These are phyloP conservation scores for Excoecaria agallocha DNA, from an alignment of 345 rosid species.

Conservation along the genomic window DNA sequence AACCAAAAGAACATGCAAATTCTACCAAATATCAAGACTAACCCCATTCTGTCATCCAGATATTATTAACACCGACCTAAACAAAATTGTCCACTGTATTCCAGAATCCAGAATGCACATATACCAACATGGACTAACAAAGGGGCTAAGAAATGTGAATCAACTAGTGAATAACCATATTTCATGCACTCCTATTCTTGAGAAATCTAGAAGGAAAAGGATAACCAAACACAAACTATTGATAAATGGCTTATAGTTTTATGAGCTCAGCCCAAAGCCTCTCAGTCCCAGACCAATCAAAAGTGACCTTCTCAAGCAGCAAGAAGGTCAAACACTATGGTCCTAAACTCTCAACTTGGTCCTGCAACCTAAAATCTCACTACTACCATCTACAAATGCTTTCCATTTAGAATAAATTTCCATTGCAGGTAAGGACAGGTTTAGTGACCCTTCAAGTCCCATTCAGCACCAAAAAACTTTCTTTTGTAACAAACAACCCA, in stretches of 20 bases:
- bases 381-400: neutral
- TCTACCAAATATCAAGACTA: neutral
- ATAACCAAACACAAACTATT: neutral
- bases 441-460: neutral
- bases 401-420: neutral
- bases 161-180: neutral
- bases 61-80: neutral
- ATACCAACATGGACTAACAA: neutral
- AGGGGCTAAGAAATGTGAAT: neutral
- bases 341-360: neutral
- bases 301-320: neutral
- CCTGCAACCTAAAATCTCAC: neutral
- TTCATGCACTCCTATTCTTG: neutral
- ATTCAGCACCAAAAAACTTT: neutral
- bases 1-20: neutral
- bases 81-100: neutral
- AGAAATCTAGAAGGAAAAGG: neutral
- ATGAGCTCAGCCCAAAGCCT: neutral
- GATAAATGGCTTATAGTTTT: neutral
- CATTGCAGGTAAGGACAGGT: neutral
- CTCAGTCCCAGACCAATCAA: neutral
- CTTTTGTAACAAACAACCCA: neutral
- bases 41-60: neutral
- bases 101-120: neutral
- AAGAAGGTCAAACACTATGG: neutral